phyloP scores from a whole-genome alignment of 257 asterid species.

The Solanum lycopersicoides region DNA sequence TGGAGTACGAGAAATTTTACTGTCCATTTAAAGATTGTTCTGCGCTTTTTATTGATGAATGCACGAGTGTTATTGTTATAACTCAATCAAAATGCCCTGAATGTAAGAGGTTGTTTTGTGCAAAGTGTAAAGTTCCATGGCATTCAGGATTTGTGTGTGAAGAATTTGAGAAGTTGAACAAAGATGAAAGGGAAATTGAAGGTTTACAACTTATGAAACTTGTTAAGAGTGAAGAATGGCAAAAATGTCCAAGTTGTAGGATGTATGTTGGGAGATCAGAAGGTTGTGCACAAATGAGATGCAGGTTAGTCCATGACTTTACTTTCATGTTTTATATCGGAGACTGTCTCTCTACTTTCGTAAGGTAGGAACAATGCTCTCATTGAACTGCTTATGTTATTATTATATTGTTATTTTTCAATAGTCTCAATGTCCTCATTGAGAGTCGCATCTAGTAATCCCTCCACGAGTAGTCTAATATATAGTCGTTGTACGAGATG shows the following conservation, averaged over 20 bases:
- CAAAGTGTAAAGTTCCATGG: slow-evolving; percentile 50
- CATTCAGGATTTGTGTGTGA: slow-evolving; percentile 30
- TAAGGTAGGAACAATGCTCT: neutral
- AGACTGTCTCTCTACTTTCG: neutral
- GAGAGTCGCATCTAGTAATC: neutral
- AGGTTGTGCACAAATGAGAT: slow-evolving; percentile 10
- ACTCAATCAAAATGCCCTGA: slow-evolving; percentile 36
- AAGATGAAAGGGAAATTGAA: slow-evolving; percentile 6
- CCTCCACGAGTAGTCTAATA: too few species aligned
- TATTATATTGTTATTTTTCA: neutral
- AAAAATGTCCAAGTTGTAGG: slow-evolving; percentile 16
- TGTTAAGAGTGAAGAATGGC: slow-evolving; percentile 5
- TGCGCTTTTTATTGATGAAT: slow-evolving; percentile 35
- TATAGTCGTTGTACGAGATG: too few species aligned
- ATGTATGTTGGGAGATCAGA: slow-evolving; percentile 3
- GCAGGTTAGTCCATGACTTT: slow-evolving; percentile 4
- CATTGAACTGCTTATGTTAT: neutral
- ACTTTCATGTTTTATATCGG: neutral
- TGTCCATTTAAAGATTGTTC: slow-evolving; percentile 64
- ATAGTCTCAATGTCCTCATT: neutral
- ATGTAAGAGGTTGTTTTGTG: slow-evolving; percentile 51
- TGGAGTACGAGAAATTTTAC: slow-evolving; percentile 35
- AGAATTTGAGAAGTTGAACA: slow-evolving; percentile 30
- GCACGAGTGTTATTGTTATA: neutral
- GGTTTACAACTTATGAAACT: slow-evolving; percentile 3